phyloP scores from a whole-genome alignment of 768 basidiomycete species.

The Rhodotorula toruloides region DNA sequence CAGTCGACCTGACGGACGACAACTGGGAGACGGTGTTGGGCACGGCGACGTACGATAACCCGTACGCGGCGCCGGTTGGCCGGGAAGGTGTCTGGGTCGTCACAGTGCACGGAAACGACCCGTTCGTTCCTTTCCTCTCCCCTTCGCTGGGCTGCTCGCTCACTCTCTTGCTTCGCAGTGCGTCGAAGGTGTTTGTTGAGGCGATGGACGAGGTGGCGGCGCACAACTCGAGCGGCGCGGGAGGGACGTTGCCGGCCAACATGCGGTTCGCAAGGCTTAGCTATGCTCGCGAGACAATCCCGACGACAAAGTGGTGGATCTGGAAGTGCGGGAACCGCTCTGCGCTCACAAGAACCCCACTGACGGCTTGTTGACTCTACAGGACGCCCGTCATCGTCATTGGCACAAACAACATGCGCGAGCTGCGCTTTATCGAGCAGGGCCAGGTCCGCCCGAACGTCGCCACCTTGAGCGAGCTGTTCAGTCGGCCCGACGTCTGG shows the following conservation, averaged over 20 bases:
- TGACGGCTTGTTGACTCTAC: not conserved
- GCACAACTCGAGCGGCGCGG: slow-evolving; percentile 19
- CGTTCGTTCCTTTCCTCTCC: slow-evolving; percentile 12
- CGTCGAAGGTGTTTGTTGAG: slow-evolving; percentile 20
- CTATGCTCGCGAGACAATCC: slow-evolving; percentile 32
- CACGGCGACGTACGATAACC: slow-evolving; percentile 21
- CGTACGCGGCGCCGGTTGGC: slow-evolving; percentile 7
- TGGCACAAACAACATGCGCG: slow-evolving; percentile 10
- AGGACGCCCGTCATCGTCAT: slow-evolving; percentile 31
- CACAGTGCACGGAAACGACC: slow-evolving; percentile 26
- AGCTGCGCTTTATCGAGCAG: slow-evolving; percentile 26
- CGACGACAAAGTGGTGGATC: slow-evolving; percentile 27
- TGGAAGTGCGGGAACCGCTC: slow-evolving; percentile 38
- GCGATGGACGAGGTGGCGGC: slow-evolving; percentile 18
- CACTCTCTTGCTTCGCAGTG: not conserved
- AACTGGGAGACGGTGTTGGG: slow-evolving; percentile 24
- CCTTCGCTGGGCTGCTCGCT: not conserved
- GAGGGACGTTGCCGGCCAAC: slow-evolving; percentile 13
- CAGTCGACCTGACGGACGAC: slow-evolving; percentile 34
- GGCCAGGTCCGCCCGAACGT: slow-evolving; percentile 20
- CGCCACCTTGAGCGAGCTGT: slow-evolving; percentile 1
- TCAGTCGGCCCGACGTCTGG: slow-evolving; percentile 24
- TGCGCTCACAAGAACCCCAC: not conserved
- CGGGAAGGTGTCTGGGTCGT: slow-evolving; percentile 30
- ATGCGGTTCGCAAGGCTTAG: slow-evolving; percentile 30